Evolutionary conservation across 371 early-diverging fungal genomes (phyloP).

Genomic region (Mucor circinelloides): DNA sequence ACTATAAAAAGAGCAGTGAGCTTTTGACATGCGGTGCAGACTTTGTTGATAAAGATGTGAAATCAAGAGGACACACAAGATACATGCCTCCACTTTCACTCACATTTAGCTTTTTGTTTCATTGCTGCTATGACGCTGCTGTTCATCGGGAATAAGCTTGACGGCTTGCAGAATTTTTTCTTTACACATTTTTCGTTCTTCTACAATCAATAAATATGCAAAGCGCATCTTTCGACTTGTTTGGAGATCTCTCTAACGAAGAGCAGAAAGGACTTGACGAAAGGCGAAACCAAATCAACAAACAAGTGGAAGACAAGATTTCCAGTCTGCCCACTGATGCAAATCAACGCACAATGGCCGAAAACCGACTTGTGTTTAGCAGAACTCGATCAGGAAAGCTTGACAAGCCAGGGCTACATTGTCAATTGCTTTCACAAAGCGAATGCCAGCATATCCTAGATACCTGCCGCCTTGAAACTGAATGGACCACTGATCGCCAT

Average conservation of each 20-base stretch:
- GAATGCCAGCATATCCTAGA: constrained; percentile 42
- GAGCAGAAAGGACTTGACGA: constrained; percentile 22
- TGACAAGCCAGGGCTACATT: constrained; percentile 25
- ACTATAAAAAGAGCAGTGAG: too few relatives aligned
- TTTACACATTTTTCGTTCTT: not conserved
- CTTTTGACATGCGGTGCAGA: not conserved
- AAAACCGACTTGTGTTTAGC: constrained; percentile 27
- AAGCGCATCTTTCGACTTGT: constrained; percentile 35
- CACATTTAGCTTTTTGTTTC: not conserved
- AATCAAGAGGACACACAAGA: not conserved
- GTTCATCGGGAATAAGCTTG: not conserved
- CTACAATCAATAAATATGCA: not conserved
- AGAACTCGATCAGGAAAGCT: constrained; percentile 11
- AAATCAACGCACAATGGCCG: constrained; percentile 28
- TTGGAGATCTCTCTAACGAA: constrained; percentile 40
- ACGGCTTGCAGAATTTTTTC: not conserved
- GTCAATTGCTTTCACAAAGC: constrained; percentile 19
- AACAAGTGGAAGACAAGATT: not conserved
- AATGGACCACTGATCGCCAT: constrained; percentile 55
- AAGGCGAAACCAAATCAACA: constrained; percentile 2
- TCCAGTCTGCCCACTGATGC: constrained; percentile 22
- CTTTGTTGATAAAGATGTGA: not conserved
- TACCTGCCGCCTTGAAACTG: constrained; percentile 13
- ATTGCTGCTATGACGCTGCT: not conserved
- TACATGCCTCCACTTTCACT: too few relatives aligned